phyloP scores from a whole-genome alignment of 2,329 filamentous ascomycete genomes.

The Emmonsia crescens region DNA sequence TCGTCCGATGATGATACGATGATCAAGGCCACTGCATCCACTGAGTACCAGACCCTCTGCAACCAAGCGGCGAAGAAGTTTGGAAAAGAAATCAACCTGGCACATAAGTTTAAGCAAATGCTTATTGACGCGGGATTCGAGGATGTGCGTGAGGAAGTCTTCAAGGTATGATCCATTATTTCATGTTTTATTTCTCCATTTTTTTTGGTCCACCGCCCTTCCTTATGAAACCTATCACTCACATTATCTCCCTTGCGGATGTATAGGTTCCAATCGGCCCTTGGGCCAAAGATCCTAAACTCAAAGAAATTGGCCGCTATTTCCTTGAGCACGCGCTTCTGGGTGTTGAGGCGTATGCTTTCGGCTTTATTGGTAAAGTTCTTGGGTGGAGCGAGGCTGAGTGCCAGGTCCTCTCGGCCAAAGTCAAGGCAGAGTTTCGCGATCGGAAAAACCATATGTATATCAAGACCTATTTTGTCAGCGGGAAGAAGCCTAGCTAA shows the following conservation, averaged over 20 bases:
- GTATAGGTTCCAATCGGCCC: conserved; percentile 20
- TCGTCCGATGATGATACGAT: conserved; percentile 15
- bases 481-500: background rate
- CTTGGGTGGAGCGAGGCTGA: conserved; percentile 22
- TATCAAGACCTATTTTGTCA: conserved; percentile 6
- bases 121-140: conserved; percentile 25
- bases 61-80: conserved; percentile 14
- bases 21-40: conserved; percentile 10
- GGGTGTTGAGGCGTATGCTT: conserved; percentile 17
- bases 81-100: conserved; percentile 19
- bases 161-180: conserved; percentile 12
- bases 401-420: conserved; percentile 22
- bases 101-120: conserved; percentile 17
- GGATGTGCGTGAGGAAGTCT: conserved; percentile 20
- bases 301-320: conserved; percentile 39
- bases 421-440: conserved; percentile 23
- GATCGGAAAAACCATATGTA: conserved; percentile 24
- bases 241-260: background rate
- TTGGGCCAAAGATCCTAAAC: conserved; percentile 35
- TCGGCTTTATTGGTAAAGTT: conserved; percentile 21
- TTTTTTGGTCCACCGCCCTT: background rate
- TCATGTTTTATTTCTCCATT: background rate
- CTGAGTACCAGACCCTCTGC: conserved; percentile 17
- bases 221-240: too few species aligned
- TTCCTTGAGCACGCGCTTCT: conserved; percentile 15